A percentile compares a stretch with the other conserved stretches of the same genome.
Conservation (phyloP, 345 rosid genomes). For the Moricandia moricandioides region DNA sequence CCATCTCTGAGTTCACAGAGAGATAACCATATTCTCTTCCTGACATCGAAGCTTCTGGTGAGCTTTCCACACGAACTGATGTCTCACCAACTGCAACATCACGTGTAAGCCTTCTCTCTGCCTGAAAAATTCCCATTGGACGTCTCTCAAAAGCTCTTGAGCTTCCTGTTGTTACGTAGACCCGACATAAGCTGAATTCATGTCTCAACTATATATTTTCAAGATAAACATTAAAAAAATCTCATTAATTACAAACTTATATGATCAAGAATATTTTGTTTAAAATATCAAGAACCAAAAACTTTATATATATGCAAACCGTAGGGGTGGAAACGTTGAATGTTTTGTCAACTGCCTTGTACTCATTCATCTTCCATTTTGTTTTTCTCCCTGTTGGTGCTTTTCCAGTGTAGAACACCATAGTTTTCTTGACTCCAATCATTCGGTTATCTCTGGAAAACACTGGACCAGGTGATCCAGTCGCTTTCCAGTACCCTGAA, state of each 20-base stretch:
- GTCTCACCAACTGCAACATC: slow-evolving; percentile 33
- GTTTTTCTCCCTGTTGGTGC: slow-evolving; percentile 83
- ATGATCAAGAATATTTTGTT: neutral
- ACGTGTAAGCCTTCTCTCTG: slow-evolving; percentile 30
- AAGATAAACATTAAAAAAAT: neutral
- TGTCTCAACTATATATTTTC: slow-evolving; percentile 61
- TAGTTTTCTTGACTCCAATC: slow-evolving; percentile 81
- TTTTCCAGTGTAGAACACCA: slow-evolving; percentile 95
- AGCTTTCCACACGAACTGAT: slow-evolving; percentile 39
- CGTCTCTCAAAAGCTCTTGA: slow-evolving; percentile 87
- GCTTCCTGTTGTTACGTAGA: slow-evolving; percentile 72
- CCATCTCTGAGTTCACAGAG: slow-evolving; percentile 34
- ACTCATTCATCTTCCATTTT: slow-evolving; percentile 96
- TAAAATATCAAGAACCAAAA: neutral
- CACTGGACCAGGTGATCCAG: slow-evolving; percentile 85
- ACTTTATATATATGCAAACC: slow-evolving; percentile 41
- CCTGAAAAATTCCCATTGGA: slow-evolving; percentile 46
- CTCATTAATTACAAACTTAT: neutral
- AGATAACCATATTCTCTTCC: slow-evolving; percentile 41
- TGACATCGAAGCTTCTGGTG: slow-evolving; percentile 50
- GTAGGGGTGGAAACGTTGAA: slow-evolving; percentile 38
- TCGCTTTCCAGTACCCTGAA: slow-evolving; percentile 96
- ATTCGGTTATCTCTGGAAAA: slow-evolving; percentile 63
- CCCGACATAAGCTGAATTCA: slow-evolving; percentile 83
- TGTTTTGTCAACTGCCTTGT: slow-evolving; percentile 62